A percentile compares a stretch with the other conserved stretches of the same genome.
These are phyloP conservation scores for Cunninghamia lanceolata DNA, from an alignment of 75 land plant species.

Conservation along the genomic window DNA sequence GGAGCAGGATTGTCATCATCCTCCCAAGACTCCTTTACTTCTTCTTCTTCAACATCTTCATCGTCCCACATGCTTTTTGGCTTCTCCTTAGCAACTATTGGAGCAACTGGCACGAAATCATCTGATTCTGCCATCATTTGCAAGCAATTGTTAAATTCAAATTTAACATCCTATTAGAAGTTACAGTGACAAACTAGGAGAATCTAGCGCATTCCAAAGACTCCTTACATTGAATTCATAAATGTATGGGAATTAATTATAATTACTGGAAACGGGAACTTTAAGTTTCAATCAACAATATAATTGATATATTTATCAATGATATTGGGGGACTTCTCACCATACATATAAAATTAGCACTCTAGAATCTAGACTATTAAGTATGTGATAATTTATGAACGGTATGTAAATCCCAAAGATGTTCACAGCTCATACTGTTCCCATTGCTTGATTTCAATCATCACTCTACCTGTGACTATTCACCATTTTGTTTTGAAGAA, in stretches of 20 bases:
- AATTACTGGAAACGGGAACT: background rate
- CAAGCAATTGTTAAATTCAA: background rate
- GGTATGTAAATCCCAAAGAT: background rate
- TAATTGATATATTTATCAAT: background rate
- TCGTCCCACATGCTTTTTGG: constrained; percentile 76
- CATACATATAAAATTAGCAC: no score
- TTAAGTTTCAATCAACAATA: background rate
- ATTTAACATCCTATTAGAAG: background rate
- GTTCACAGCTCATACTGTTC: background rate
- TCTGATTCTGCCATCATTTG: constrained; percentile 21
- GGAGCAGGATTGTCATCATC: constrained; percentile 79
- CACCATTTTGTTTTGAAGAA: background rate
- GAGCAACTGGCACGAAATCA: constrained; percentile 33
- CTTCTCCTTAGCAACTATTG: constrained; percentile 39
- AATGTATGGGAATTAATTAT: background rate
- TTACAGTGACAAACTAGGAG: background rate
- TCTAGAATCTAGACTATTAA: background rate
- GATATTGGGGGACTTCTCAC: no score
- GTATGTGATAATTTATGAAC: background rate
- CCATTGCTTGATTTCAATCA: background rate
- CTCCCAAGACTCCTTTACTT: constrained; percentile 87
- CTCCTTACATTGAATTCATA: background rate
- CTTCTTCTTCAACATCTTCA: constrained; percentile 81
- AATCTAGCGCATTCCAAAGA: background rate
- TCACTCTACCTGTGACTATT: background rate